These are phyloP conservation scores for Fistulinella staudtii DNA, from an alignment of 1,284 basidiomycete genomes.

Conservation along the genomic window DNA sequence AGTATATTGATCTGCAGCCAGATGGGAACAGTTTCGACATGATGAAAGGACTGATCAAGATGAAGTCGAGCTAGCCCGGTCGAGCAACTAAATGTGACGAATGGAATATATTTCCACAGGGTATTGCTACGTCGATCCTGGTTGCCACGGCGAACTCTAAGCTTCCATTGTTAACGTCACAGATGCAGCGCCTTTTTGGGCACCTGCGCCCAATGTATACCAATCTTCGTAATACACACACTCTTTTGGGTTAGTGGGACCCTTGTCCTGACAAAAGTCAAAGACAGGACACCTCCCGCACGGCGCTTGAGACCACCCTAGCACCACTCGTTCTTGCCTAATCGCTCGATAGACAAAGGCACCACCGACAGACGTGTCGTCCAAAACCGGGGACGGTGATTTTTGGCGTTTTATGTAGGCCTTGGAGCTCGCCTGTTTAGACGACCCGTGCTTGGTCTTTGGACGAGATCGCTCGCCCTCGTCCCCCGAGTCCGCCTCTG, in stretches of 20 bases:
- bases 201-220: slow-evolving; percentile 30
- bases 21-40: slow-evolving; percentile 98
- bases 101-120: no score
- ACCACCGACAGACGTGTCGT: slow-evolving; percentile 19
- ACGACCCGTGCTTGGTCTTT: slow-evolving; percentile 18
- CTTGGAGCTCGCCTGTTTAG: slow-evolving; percentile 17
- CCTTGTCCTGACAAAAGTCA: slow-evolving; percentile 46
- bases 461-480: slow-evolving; percentile 15
- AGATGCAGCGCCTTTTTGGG: slow-evolving; percentile 11
- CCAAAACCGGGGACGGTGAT: slow-evolving; percentile 15
- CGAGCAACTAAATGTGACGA: not conserved
- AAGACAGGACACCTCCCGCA: slow-evolving; percentile 53
- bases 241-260: slow-evolving; percentile 50
- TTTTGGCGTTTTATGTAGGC: slow-evolving; percentile 17
- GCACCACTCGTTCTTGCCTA: slow-evolving; percentile 37
- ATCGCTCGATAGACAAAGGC: slow-evolving; percentile 46
- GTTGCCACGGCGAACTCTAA: no score
- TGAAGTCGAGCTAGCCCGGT: slow-evolving; percentile 39
- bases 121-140: no score
- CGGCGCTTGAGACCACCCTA: slow-evolving; percentile 49
- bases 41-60: slow-evolving; percentile 84
- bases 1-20: slow-evolving; percentile 74
- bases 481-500: slow-evolving; percentile 14
- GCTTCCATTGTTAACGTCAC: slow-evolving; percentile 24
- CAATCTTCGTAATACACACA: slow-evolving; percentile 52